Evolutionary conservation across 495 filamentous ascomycete genomes (phyloP).

Genomic region (Aspergillus diversus): DNA sequence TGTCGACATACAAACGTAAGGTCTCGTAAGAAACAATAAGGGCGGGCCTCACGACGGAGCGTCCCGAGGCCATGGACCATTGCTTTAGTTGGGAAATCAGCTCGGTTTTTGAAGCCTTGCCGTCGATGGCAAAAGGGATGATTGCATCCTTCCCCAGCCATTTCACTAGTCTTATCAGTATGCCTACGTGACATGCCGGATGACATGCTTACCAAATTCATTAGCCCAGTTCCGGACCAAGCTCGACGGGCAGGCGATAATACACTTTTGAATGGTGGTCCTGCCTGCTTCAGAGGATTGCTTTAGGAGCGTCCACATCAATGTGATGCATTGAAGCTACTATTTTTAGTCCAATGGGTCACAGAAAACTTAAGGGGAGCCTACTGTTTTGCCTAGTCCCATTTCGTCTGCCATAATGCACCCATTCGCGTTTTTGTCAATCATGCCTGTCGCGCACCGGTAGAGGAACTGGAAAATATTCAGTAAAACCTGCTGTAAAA

Average conservation of each 20-base stretch:
- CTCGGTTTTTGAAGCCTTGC: conserved; percentile 94
- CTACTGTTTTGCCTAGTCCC: conserved; percentile 93
- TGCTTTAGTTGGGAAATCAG: conserved; percentile 87
- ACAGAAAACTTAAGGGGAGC: conserved; percentile 8
- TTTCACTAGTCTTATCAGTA: conserved; percentile 60
- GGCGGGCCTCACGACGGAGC: conserved; percentile 90
- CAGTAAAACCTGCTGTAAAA: not conserved
- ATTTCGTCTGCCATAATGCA: conserved; percentile 99
- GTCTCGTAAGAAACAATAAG: conserved; percentile 99
- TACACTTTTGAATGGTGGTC: conserved; percentile 91
- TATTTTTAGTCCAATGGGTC: conserved; percentile 36
- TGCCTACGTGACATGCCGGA: not conserved
- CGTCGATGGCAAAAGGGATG: conserved; percentile 94
- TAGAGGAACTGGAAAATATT: conserved; percentile 73
- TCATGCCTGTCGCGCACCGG: conserved; percentile 86
- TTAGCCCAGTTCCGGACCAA: conserved; percentile 98
- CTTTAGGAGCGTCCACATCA: conserved; percentile 96
- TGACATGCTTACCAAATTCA: conserved; percentile 58
- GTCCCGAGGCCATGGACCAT: conserved; percentile 89
- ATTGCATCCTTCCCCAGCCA: conserved; percentile 94
- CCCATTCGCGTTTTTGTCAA: conserved; percentile 91
- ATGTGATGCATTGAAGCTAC: conserved; percentile 71
- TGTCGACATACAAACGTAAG: conserved; percentile 85
- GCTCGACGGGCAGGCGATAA: conserved; percentile 98
- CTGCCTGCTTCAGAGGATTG: conserved; percentile 95